Evolutionary conservation across 352 stramenopile species (phyloP).

Genomic region (Phytopythium vexans): DNA sequence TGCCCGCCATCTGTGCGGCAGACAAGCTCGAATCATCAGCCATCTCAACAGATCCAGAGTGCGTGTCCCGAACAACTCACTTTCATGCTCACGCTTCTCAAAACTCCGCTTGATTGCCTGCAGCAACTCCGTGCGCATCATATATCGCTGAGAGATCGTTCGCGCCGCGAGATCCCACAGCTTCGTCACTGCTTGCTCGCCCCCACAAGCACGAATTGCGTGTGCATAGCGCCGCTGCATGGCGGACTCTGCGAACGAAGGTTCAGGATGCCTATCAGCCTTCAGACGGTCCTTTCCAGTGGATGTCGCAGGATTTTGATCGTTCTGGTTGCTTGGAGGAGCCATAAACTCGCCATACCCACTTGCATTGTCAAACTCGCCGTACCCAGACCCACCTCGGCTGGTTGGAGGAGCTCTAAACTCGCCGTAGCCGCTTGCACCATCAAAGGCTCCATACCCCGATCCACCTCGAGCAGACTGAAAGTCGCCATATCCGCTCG

Average conservation of each 20-base stretch:
- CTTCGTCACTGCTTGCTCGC: conserved; percentile 20
- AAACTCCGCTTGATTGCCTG: conserved; percentile 54
- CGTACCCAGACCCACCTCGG: conserved; percentile 19
- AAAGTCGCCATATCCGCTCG: conserved; percentile 21
- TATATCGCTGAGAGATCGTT: conserved; percentile 37
- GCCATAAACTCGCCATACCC: conserved; percentile 11
- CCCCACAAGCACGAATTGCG: conserved; percentile 30
- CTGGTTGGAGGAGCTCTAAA: conserved; percentile 20
- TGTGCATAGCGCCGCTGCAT: conserved; percentile 29
- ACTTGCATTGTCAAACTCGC: conserved; percentile 26
- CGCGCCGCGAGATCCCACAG: conserved; percentile 32
- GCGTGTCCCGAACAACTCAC: conserved; percentile 12
- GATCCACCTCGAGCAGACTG: conserved; percentile 3
- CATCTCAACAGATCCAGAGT: background rate
- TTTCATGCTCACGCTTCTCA: conserved; percentile 48
- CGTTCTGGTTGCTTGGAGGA: conserved; percentile 14
- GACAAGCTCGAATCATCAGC: background rate
- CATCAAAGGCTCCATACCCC: conserved; percentile 35
- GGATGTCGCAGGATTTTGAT: background rate
- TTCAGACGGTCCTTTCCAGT: no score
- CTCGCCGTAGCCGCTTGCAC: conserved; percentile 13
- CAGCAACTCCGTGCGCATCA: conserved; percentile 44
- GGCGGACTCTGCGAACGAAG: no score
- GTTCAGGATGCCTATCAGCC: no score
- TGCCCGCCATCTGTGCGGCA: conserved; percentile 25